phyloP scores from a whole-genome alignment of 768 basidiomycete species.

The Auricularia sp. region DNA sequence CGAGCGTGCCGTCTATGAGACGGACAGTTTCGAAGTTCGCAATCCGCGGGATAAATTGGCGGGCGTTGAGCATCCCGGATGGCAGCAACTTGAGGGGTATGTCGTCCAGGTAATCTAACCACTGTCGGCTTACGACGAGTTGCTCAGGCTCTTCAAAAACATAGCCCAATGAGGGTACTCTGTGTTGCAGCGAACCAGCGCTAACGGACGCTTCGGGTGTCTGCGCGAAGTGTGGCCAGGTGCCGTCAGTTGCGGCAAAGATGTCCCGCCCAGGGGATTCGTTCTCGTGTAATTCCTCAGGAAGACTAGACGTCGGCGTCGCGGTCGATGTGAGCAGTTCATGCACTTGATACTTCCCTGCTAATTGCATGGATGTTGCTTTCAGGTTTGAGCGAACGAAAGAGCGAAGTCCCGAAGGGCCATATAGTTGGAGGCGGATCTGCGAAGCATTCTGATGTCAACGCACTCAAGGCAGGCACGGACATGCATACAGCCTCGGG shows the following conservation, averaged over 20 bases:
- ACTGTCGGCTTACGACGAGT: conserved; percentile 8
- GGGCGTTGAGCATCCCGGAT: conserved; percentile 19
- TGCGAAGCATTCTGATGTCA: conserved; percentile 12
- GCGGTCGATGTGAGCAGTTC: conserved; percentile 60
- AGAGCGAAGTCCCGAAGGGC: conserved; percentile 64
- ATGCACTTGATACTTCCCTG: conserved; percentile 62
- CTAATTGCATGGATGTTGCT: conserved; percentile 52
- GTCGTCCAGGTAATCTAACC: conserved; percentile 10
- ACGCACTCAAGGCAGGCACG: no score
- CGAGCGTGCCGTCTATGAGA: conserved; percentile 20
- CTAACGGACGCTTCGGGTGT: conserved; percentile 42
- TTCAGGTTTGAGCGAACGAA: conserved; percentile 64
- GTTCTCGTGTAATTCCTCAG: conserved; percentile 43
- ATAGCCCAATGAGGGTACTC: conserved; percentile 75
- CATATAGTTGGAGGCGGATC: conserved; percentile 62
- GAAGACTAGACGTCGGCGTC: conserved; percentile 34
- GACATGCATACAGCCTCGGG: no score
- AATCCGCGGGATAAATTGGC: conserved; percentile 1
- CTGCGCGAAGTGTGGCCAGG: conserved; percentile 50
- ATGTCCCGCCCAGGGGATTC: conserved; percentile 59
- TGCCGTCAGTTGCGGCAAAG: conserved; percentile 39
- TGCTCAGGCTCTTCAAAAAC: conserved; percentile 49
- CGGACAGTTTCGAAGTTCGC: conserved; percentile 8
- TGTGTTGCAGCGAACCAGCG: conserved; percentile 67
- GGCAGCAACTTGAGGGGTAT: conserved; percentile 12